Evolutionary conservation across 768 basidiomycete species (phyloP).

Genomic region (Naganishia friedmannii): DNA sequence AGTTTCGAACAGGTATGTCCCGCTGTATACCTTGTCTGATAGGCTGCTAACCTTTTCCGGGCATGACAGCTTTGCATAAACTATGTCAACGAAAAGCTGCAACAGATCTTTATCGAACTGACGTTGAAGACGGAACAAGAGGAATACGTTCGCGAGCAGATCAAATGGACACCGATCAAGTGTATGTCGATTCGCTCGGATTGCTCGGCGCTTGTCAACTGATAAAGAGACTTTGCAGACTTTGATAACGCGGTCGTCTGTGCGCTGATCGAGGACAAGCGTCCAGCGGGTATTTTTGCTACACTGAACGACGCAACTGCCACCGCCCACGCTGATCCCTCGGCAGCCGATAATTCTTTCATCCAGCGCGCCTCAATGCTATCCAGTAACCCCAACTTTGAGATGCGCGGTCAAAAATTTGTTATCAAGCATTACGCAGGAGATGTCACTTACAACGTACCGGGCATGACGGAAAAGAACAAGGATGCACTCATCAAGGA

Average conservation of each 20-base stretch:
- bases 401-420: slow-evolving; percentile 89
- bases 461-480: slow-evolving; percentile 99
- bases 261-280: slow-evolving; percentile 92
- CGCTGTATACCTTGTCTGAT: neutral
- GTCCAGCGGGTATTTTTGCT: slow-evolving; percentile 95
- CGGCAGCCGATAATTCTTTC: slow-evolving; percentile 95
- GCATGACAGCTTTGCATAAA: slow-evolving; percentile 88
- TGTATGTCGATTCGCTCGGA: slow-evolving; percentile 54
- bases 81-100: slow-evolving; percentile 99
- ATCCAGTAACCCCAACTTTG: slow-evolving; percentile 85
- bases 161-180: slow-evolving; percentile 99
- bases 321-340: slow-evolving; percentile 94
- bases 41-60: neutral
- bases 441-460: slow-evolving; percentile 94
- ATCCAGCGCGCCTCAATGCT: slow-evolving; percentile 81
- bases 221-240: slow-evolving; percentile 35
- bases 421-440: slow-evolving; percentile 95
- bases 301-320: slow-evolving; percentile 98
- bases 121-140: slow-evolving; percentile 99
- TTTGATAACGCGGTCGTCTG: slow-evolving; percentile 70
- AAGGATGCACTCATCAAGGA: slow-evolving; percentile 96
- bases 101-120: slow-evolving; percentile 98
- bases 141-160: slow-evolving; percentile 96
- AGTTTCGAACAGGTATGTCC: slow-evolving; percentile 42
- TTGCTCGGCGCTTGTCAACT: neutral